Evolutionary conservation across 2,329 filamentous ascomycete genomes (phyloP), one percentile per base, ranked within the genome.

Genomic region (Penicillium sp.): DNA sequence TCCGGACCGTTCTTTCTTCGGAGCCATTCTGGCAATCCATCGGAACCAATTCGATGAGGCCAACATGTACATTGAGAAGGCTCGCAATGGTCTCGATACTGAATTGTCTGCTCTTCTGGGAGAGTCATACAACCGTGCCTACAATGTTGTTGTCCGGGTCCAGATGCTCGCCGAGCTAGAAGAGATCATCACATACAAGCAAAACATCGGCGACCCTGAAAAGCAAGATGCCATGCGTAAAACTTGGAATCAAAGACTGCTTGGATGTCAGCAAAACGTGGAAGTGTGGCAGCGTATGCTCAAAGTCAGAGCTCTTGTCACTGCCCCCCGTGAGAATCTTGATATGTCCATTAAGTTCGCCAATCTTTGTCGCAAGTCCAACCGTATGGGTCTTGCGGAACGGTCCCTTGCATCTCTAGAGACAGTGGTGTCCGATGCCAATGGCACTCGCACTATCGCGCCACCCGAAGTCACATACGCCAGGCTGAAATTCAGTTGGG

Each of bases 321-420:
- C 97, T 59, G 88, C 88, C 0, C 93, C 95, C 0, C 85, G 85
- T 34, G 92, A 99, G 72, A 97, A 97, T 68, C 91, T 96, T 81
- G 90, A 96, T 68, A 99, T 99, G 92, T 97, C 92, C 87, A 97
- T 99, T 79, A 99, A 99, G 72, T 99, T 97, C 72, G 90, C 94
- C 67, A 99, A 97, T 67, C 85, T 99, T 6, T 99, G 95, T 75
- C 89, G 95, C 67, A 99, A 99, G 75, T 96, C 93, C 43, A 89
- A 91, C 56, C 89, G 94, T 31, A 92, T 93, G 82, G 93, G 94
- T 10, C 83, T 99, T 47, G 94, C 94, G 1, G 94, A 99, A 76
- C 95, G 96, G 76, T 95, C 92, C 11, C 79, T 99, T 51, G 92
- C 94, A 71, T 90, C 91, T 59, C 81, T 99, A n/a, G 88, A 97